Conservation (phyloP, 1,284 basidiomycete species). For the Tylopilus orsonianus region DNA sequence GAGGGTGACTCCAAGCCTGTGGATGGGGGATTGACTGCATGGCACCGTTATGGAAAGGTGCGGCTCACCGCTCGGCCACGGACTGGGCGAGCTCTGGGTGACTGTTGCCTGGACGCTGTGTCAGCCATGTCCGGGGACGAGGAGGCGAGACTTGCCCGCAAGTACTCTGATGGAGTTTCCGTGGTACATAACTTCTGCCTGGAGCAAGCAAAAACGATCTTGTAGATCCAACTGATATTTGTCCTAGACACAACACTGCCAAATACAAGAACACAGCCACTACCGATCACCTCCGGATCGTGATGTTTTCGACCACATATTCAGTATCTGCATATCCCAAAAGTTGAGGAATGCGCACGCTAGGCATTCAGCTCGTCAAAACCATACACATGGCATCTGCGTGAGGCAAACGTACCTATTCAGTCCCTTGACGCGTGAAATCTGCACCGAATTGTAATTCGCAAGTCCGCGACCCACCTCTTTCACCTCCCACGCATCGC, state of each 20-base stretch:
- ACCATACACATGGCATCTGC: not conserved
- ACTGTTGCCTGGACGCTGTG: slow-evolving; percentile 77
- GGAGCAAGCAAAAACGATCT: slow-evolving; percentile 13
- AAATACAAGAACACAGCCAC: slow-evolving; percentile 35
- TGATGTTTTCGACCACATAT: slow-evolving; percentile 94
- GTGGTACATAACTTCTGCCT: slow-evolving; percentile 63
- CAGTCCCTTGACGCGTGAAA: slow-evolving; percentile 83
- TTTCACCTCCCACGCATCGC: slow-evolving; percentile 71
- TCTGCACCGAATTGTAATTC: slow-evolving; percentile 95
- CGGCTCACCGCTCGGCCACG: slow-evolving; percentile 92
- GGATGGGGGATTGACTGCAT: slow-evolving; percentile 43
- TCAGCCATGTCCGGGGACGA: slow-evolving; percentile 15
- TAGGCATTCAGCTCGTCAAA: slow-evolving; percentile 33
- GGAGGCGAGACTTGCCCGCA: slow-evolving; percentile 62
- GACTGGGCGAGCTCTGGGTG: slow-evolving; percentile 95
- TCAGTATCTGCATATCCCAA: slow-evolving; percentile 95
- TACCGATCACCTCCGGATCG: slow-evolving; percentile 47
- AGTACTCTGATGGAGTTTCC: slow-evolving; percentile 94
- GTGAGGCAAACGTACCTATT: slow-evolving; percentile 64
- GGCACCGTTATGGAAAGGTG: slow-evolving; percentile 43
- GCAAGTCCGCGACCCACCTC: slow-evolving; percentile 94
- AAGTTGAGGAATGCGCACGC: slow-evolving; percentile 77
- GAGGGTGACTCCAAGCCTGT: slow-evolving; percentile 83
- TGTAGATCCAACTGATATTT: slow-evolving; percentile 6
- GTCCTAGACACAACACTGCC: slow-evolving; percentile 16